A percentile compares a stretch with the other conserved stretches of the same genome.
Conservation (phyloP, 2,329 filamentous ascomycete species). For the Alternaria atra region DNA sequence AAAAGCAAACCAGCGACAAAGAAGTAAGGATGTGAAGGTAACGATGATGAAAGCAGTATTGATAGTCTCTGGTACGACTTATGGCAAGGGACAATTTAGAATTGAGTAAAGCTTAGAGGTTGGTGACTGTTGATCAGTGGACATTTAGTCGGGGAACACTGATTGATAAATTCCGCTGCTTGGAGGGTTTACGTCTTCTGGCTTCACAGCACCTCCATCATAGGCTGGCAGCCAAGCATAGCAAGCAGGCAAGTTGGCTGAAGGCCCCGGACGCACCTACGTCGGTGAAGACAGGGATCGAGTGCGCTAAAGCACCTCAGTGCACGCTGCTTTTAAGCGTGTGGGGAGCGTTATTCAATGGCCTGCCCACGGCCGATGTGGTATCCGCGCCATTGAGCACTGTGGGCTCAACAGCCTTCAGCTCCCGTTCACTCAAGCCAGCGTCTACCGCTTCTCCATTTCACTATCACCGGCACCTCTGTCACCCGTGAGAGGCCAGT, state of each 20-base stretch:
- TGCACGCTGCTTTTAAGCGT: constrained; percentile 43
- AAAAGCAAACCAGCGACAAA: constrained; percentile 42
- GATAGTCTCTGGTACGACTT: constrained; percentile 38
- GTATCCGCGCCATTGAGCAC: constrained; percentile 24
- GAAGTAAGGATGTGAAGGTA: constrained; percentile 45
- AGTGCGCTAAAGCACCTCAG: constrained; percentile 30
- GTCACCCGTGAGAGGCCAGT: constrained; percentile 26
- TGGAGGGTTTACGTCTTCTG: constrained; percentile 42
- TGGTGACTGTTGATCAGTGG: constrained; percentile 46
- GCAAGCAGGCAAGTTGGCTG: constrained; percentile 42
- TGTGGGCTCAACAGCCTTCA: constrained; percentile 13
- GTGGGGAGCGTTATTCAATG: constrained; percentile 29
- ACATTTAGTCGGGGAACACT: constrained; percentile 39
- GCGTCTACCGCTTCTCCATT: constrained; percentile 25
- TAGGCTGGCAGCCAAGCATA: constrained; percentile 49
- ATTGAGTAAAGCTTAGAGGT: constrained; percentile 43
- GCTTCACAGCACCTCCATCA: constrained; percentile 49
- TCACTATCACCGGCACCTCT: constrained; percentile 28
- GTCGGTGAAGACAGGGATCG: constrained; percentile 27
- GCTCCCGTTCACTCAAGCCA: constrained; percentile 13
- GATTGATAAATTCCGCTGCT: constrained; percentile 48
- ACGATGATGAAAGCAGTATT: constrained; percentile 42
- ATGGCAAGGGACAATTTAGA: constrained; percentile 36
- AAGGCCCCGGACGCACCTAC: constrained; percentile 41
- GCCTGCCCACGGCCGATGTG: constrained; percentile 25